phyloP scores from a whole-genome alignment of 495 filamentous ascomycete genomes.

The Choiromyces venosus region DNA sequence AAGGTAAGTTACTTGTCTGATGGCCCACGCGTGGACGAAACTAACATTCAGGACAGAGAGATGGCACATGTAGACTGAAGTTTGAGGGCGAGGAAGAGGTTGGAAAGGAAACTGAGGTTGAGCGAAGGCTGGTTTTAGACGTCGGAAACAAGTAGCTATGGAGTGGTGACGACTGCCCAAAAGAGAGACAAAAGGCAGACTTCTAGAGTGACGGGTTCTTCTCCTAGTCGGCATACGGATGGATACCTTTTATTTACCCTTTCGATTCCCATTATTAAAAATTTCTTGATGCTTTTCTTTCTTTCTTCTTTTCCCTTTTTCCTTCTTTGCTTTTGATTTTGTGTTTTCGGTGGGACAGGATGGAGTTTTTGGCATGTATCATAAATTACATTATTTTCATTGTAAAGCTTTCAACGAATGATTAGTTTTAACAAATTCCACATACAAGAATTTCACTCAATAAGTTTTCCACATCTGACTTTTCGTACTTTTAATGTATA shows the following conservation, averaged over 20 bases:
- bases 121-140: slow-evolving; percentile 72
- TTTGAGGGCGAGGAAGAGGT: slow-evolving; percentile 86
- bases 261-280: slow-evolving; percentile 13
- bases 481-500: neutral
- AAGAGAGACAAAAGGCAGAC: neutral
- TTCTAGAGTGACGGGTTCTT: neutral
- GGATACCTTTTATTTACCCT: neutral
- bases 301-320: slow-evolving; percentile 23
- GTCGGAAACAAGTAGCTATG: slow-evolving; percentile 51
- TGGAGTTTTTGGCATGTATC: slow-evolving; percentile 4
- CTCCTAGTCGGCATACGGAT: neutral
- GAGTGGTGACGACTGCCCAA: slow-evolving; percentile 26
- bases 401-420: neutral
- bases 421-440: neutral
- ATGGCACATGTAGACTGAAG: slow-evolving; percentile 60
- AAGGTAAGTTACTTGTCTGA: slow-evolving; percentile 43
- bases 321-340: slow-evolving; percentile 20
- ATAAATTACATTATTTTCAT: neutral
- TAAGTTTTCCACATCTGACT: neutral
- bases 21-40: neutral
- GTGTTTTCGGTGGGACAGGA: slow-evolving; percentile 12
- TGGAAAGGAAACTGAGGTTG: slow-evolving; percentile 70
- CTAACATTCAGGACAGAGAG: slow-evolving; percentile 39
- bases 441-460: neutral
- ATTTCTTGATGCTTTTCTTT: slow-evolving; percentile 24